Conservation (phyloP, 306 rosid genomes). For the Ammopiptanthus mongolicus region DNA sequence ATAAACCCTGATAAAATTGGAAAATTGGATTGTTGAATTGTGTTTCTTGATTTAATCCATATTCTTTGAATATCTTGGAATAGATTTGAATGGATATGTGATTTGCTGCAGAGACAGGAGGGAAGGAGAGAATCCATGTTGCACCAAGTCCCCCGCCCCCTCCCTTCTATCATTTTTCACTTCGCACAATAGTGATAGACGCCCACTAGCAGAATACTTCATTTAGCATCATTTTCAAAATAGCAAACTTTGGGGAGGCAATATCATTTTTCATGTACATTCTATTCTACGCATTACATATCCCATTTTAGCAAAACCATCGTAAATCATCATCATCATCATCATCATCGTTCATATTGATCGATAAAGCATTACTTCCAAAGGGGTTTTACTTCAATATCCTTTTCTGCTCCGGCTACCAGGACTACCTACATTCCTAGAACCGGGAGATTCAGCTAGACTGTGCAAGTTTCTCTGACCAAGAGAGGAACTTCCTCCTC, state of each 20-base stretch:
- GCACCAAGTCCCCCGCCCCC: too few relatives aligned
- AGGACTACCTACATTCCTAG: slow-evolving; percentile 46
- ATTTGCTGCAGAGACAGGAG: too few relatives aligned
- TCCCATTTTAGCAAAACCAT: slow-evolving; percentile 26
- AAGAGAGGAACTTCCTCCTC: slow-evolving; percentile 55
- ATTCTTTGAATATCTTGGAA: too few relatives aligned
- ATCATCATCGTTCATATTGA: slow-evolving; percentile 8
- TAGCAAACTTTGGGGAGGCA: slow-evolving; percentile 19
- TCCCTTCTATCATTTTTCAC: too few relatives aligned
- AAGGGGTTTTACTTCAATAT: slow-evolving; percentile 9
- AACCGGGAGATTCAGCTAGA: slow-evolving; percentile 24
- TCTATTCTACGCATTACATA: slow-evolving; percentile 27
- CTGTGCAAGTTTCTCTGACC: slow-evolving; percentile 41
- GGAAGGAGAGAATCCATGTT: too few relatives aligned
- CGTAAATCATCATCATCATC: slow-evolving; percentile 17
- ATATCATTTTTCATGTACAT: slow-evolving; percentile 37
- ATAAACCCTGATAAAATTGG: too few relatives aligned
- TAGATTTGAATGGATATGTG: too few relatives aligned
- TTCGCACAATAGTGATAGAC: not conserved
- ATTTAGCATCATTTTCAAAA: slow-evolving; percentile 23
- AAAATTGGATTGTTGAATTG: too few relatives aligned
- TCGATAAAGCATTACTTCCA: slow-evolving; percentile 26
- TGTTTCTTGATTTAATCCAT: too few relatives aligned
- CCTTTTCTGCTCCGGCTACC: slow-evolving; percentile 73
- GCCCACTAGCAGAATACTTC: slow-evolving; percentile 15